Base-by-base conservation (phyloP, 2,329 filamentous ascomycete genomes). In the Penicillium occitanis region DNA sequence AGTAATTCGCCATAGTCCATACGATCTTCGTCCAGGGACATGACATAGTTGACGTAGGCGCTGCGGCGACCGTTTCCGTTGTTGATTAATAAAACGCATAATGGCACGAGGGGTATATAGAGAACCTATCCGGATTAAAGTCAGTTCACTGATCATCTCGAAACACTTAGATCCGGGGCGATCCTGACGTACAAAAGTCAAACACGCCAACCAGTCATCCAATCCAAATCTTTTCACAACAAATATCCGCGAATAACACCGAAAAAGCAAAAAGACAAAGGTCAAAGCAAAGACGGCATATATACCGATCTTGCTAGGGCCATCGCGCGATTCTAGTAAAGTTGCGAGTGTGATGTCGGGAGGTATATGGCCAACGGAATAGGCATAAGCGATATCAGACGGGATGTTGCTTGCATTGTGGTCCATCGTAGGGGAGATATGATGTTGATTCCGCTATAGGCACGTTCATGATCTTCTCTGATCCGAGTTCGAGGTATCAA, bases 191-290 rank as follows among this genome's bases (percentile, higher is more conserved):
- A 85, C 83, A 73, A 83, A 73, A 2, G 82, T 80, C 33, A 75
- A 59, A 25, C 84, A 73, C 70, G 84, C 83, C 55, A 84, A 71
- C 68, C 77, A 81, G 75, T 86, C 84, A 59, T 86, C 84, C 3
- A 77, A 42, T 0, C 79, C 76, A 40, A 82, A 72, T 35, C 76
- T 79, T 61, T 79, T 81, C 46, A 82, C 74, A 25, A 85, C 71
- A 33, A 77, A 73, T 0, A 77, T 60, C 65, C 83, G 81, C 55
- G 83, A 82, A 70, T 82, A 83, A 8, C 77, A 78, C 17, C 83
- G 79, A 44, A 84, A 69, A 44, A 78, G 67, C 63, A 81, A 74
- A 11, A 79, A 73, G 19, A 79, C 28, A 1, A 70, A 70, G 0
- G 73, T 70, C 17, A 76, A 69, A 46, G 70, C 71, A 63, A 73